A percentile compares a stretch with the other conserved stretches of the same genome.
These are phyloP conservation scores for Peronospora destructor DNA, from an alignment of 352 stramenopile species.

Conservation along the genomic window DNA sequence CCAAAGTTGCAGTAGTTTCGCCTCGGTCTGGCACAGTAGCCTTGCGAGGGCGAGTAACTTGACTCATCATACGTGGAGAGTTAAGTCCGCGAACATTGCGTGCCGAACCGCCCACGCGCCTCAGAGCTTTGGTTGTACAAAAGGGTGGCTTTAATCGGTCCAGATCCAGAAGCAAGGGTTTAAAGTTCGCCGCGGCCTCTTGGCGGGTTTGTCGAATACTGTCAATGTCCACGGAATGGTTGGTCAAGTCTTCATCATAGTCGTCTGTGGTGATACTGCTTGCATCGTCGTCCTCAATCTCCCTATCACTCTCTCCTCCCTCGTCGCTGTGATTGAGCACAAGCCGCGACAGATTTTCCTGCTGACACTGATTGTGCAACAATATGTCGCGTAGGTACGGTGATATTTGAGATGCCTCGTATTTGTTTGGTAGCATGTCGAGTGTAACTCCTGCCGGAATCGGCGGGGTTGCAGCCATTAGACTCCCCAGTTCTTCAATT, in stretches of 20 bases:
- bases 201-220: conserved; percentile 28
- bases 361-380: conserved; percentile 21
- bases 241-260: conserved; percentile 18
- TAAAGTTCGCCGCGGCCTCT: conserved; percentile 31
- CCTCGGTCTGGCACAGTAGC: conserved; percentile 18
- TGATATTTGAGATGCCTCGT: conserved; percentile 36
- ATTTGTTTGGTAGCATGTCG: conserved; percentile 38
- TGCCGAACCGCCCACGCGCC: conserved; percentile 14
- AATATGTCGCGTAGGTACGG: conserved; percentile 25
- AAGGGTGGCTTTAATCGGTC: conserved; percentile 20
- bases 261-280: conserved; percentile 35
- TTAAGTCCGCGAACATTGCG: conserved; percentile 45
- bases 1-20: background rate
- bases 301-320: conserved; percentile 24
- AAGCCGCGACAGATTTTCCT: conserved; percentile 8
- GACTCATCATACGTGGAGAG: conserved; percentile 42
- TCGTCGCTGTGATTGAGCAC: conserved; percentile 15
- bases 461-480: conserved; percentile 39
- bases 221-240: conserved; percentile 38
- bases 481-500: conserved; percentile 30
- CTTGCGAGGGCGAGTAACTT: conserved; percentile 28
- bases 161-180: conserved; percentile 32
- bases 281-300: conserved; percentile 30
- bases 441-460: conserved; percentile 43
- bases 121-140: conserved; percentile 28